phyloP scores from a whole-genome alignment of 768 basidiomycete genomes.

The Auriscalpium microsporum region DNA sequence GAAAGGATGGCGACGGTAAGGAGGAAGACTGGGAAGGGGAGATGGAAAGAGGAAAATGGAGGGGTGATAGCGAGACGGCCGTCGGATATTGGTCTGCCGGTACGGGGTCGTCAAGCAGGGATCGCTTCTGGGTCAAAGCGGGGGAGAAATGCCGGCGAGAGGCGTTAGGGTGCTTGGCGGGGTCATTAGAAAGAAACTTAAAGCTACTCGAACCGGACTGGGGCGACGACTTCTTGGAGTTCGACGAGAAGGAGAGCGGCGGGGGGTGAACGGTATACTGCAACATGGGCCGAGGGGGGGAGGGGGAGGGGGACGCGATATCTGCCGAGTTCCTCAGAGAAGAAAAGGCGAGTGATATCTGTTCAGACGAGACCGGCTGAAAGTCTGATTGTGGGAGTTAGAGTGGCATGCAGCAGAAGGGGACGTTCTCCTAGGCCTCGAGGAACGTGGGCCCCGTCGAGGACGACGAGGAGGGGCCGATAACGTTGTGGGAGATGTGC shows the following conservation, averaged over 20 bases:
- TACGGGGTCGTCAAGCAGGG: slow-evolving; percentile 2
- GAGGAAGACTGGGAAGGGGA: slow-evolving; percentile 24
- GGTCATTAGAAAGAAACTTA: slow-evolving; percentile 10
- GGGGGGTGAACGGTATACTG: slow-evolving; percentile 27
- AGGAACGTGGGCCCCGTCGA: slow-evolving; percentile 8
- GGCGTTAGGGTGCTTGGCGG: slow-evolving; percentile 2
- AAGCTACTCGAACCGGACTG: slow-evolving; percentile 17
- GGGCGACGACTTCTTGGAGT: slow-evolving; percentile 21
- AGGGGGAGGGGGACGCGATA: slow-evolving; percentile 21
- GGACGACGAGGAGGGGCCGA: slow-evolving; percentile 3
- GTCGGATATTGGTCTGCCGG: slow-evolving; percentile 14
- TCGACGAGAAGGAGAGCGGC: slow-evolving; percentile 25
- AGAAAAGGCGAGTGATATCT: slow-evolving; percentile 20
- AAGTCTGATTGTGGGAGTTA: slow-evolving; percentile 35
- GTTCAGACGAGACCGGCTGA: slow-evolving; percentile 56
- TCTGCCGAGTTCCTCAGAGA: slow-evolving; percentile 22
- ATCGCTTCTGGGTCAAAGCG: slow-evolving; percentile 14
- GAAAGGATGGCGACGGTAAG: slow-evolving; percentile 26
- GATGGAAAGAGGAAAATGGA: slow-evolving; percentile 25
- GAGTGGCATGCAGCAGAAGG: slow-evolving; percentile 15
- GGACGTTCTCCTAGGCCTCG: background rate
- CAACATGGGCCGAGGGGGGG: slow-evolving; percentile 23
- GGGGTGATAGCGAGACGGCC: slow-evolving; percentile 24
- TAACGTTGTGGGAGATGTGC: background rate
- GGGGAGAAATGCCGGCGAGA: slow-evolving; percentile 8